These are phyloP conservation scores for Delphinella strobiligena DNA, from an alignment of 2,329 filamentous ascomycete genomes.

Conservation along the genomic window DNA sequence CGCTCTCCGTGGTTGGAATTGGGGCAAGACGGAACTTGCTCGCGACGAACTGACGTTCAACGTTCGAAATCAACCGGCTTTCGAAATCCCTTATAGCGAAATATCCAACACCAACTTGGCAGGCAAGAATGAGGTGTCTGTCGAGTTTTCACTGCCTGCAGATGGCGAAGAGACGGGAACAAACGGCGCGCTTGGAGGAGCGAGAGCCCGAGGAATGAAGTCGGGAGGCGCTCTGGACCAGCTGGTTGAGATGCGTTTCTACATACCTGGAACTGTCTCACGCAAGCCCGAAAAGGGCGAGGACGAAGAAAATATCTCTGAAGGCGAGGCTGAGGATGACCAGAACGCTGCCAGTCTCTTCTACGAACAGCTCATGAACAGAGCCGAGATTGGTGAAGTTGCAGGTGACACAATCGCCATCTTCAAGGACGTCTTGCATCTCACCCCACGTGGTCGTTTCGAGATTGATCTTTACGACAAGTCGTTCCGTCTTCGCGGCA, in stretches of 20 bases:
- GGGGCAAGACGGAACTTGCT: conserved; percentile 95
- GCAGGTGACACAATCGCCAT: conserved; percentile 98
- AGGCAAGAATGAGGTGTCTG: conserved; percentile 92
- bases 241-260: conserved; percentile 96
- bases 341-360: conserved; percentile 96
- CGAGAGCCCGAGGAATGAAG: conserved; percentile 70
- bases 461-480: conserved; percentile 99
- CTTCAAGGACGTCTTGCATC: conserved; percentile 90
- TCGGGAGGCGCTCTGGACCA: conserved; percentile 82
- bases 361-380: conserved; percentile 95
- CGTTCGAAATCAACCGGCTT: conserved; percentile 90
- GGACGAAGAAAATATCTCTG: conserved; percentile 58
- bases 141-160: conserved; percentile 74
- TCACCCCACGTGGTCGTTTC: conserved; percentile 96
- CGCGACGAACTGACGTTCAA: conserved; percentile 94
- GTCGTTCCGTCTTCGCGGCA: conserved; percentile 91
- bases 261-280: conserved; percentile 82
- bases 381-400: conserved; percentile 97
- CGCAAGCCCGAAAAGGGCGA: conserved; percentile 59
- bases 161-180: conserved; percentile 61
- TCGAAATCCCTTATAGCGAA: conserved; percentile 93
- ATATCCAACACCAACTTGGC: conserved; percentile 96
- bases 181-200: conserved; percentile 63
- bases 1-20: conserved; percentile 94
- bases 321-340: conserved; percentile 45